Evolutionary conservation across 805 yeast species (phyloP).

Genomic region (Candida loeiensis): DNA sequence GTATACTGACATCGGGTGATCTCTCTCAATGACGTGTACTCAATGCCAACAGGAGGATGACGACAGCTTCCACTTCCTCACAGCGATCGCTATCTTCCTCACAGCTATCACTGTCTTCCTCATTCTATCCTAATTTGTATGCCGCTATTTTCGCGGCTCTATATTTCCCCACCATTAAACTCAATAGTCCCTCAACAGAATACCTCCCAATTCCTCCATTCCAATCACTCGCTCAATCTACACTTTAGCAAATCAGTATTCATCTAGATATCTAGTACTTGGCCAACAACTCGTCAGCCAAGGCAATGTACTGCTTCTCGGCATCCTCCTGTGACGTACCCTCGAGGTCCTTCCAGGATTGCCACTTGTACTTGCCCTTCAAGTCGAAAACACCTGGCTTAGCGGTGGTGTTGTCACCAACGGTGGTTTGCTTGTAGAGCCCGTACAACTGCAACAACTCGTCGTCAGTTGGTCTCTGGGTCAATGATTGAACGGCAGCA

Average conservation of each 20-base stretch:
- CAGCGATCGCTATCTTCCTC: too few species aligned
- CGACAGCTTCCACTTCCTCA: too few species aligned
- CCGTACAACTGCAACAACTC: constrained; percentile 87
- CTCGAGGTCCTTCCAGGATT: constrained; percentile 85
- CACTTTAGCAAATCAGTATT: neutral
- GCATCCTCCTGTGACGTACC: constrained; percentile 90
- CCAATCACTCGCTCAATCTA: neutral
- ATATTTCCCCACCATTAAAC: too few species aligned
- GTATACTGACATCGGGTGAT: too few species aligned
- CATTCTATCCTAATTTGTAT: too few species aligned
- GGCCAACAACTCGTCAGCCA: constrained; percentile 61
- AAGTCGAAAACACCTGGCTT: constrained; percentile 92
- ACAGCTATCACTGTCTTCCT: too few species aligned
- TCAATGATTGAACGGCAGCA: constrained; percentile 68
- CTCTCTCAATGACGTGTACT: too few species aligned
- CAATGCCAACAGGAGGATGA: too few species aligned
- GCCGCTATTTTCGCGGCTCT: too few species aligned
- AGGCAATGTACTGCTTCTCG: constrained; percentile 70
- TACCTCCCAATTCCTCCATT: too few species aligned
- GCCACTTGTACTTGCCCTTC: constrained; percentile 97
- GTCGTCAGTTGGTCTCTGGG: constrained; percentile 78
- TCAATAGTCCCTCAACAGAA: too few species aligned
- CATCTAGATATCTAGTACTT: constrained; percentile 22
- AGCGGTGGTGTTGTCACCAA: constrained; percentile 84
- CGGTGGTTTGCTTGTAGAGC: constrained; percentile 93